Evolutionary conservation across 2,329 filamentous ascomycete species (phyloP).

Genomic region (Cladosporium sp.): DNA sequence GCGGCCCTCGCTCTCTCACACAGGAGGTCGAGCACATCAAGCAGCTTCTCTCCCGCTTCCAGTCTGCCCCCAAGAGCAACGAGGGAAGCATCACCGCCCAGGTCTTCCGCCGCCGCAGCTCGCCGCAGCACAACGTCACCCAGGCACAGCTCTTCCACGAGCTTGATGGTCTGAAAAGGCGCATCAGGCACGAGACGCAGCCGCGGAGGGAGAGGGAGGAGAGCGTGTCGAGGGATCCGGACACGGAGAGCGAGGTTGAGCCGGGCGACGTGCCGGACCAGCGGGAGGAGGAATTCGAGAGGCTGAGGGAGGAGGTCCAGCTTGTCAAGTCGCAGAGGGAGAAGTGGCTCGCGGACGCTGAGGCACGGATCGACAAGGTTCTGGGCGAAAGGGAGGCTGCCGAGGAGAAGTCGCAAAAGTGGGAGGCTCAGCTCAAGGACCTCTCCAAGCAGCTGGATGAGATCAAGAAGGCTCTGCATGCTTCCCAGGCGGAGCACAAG

Average conservation of each 20-base stretch:
- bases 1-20: conserved; percentile 14
- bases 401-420: conserved; percentile 8
- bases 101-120: conserved; percentile 16
- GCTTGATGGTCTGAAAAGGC: conserved; percentile 25
- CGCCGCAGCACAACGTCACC: conserved; percentile 13
- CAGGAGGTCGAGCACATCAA: conserved; percentile 24
- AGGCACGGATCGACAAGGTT: conserved; percentile 28
- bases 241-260: conserved; percentile 23
- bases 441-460: not conserved
- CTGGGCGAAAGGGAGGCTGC: conserved; percentile 27
- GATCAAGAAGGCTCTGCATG: conserved; percentile 2
- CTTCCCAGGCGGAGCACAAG: conserved; percentile 14
- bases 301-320: conserved; percentile 21
- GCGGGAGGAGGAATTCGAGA: conserved; percentile 27
- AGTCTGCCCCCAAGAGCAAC: conserved; percentile 13
- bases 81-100: conserved; percentile 21
- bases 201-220: conserved; percentile 3
- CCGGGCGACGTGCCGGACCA: conserved; percentile 22
- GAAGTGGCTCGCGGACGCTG: conserved; percentile 30
- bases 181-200: conserved; percentile 20
- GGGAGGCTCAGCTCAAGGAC: conserved; percentile 3
- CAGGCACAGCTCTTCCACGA: conserved; percentile 19
- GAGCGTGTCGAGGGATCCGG: conserved; percentile 14
- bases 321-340: conserved; percentile 22
- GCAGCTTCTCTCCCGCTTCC: conserved; percentile 16